Evolutionary conservation across 495 filamentous ascomycete species (phyloP).

Genomic region (Talaromyces stipitatus): DNA sequence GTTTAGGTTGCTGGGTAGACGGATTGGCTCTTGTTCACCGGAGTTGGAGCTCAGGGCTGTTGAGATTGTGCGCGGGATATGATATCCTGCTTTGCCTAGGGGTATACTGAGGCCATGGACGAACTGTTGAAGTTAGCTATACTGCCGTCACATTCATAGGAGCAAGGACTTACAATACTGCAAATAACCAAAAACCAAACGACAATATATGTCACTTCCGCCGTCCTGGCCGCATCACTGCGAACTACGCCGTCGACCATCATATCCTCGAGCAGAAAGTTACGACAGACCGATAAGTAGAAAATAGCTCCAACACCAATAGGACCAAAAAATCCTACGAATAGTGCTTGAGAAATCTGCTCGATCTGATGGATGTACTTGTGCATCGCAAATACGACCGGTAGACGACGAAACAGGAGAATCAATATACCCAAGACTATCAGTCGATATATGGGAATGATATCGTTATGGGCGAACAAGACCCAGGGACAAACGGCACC

Average conservation of each 20-base stretch:
- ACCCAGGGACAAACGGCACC: constrained; percentile 83
- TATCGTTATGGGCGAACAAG: constrained; percentile 55
- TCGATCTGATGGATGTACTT: constrained; percentile 76
- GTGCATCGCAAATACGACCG: constrained; percentile 66
- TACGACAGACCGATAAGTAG: constrained; percentile 72
- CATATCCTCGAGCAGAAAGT: constrained; percentile 51
- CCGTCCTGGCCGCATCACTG: constrained; percentile 55
- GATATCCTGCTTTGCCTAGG: constrained; percentile 72
- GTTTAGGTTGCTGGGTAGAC: constrained; percentile 18
- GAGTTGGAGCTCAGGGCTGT: constrained; percentile 38
- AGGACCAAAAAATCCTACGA: constrained; percentile 90
- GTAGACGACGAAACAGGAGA: constrained; percentile 70
- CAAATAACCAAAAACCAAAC: constrained; percentile 84
- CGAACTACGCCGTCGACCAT: constrained; percentile 52
- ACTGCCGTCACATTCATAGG: background rate
- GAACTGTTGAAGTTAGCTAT: constrained; percentile 34
- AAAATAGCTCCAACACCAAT: constrained; percentile 92
- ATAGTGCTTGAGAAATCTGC: constrained; percentile 61
- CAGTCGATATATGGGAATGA: constrained; percentile 71
- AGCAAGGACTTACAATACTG: constrained; percentile 63
- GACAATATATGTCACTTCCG: constrained; percentile 59
- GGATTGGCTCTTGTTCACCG: constrained; percentile 21
- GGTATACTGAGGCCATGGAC: constrained; percentile 85
- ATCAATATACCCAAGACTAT: constrained; percentile 75
- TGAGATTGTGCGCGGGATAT: constrained; percentile 71